A percentile compares a stretch with the other conserved stretches of the same genome.
Evolutionary conservation across 2,329 filamentous ascomycete genomes (phyloP).

Genomic region (Elsinoe ampelina): DNA sequence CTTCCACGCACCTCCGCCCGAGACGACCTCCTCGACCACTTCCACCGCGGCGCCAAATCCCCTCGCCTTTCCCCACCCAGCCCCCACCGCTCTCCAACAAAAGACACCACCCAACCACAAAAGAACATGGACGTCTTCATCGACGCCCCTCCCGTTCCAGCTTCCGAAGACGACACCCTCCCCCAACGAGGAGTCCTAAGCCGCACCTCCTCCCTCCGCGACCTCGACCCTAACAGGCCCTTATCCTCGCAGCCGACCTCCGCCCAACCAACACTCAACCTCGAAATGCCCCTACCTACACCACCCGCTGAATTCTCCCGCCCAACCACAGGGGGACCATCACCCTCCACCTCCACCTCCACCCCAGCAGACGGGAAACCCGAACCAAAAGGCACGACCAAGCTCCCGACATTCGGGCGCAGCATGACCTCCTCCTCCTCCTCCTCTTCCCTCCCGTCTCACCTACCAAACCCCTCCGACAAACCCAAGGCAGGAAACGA

Average conservation of each 20-base stretch:
- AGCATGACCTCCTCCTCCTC: background rate
- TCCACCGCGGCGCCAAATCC: slow-evolving; percentile 33
- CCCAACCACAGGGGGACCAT: background rate
- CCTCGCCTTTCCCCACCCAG: slow-evolving; percentile 18
- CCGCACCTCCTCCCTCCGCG: slow-evolving; percentile 23
- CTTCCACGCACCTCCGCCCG: slow-evolving; percentile 67
- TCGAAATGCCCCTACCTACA: background rate
- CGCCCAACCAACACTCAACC: background rate
- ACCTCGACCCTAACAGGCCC: slow-evolving; percentile 30
- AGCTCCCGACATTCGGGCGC: background rate
- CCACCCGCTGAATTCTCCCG: background rate
- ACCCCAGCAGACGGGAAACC: background rate
- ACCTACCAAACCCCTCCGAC: background rate
- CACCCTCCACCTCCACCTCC: background rate
- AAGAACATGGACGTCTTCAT: slow-evolving; percentile 5
- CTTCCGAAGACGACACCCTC: slow-evolving; percentile 22
- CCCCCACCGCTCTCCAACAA: slow-evolving; percentile 20
- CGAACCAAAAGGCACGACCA: background rate
- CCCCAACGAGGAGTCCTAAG: slow-evolving; percentile 20
- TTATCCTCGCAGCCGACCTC: slow-evolving; percentile 25
- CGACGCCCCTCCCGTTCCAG: slow-evolving; percentile 16
- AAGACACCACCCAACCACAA: slow-evolving; percentile 28
- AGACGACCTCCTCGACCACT: slow-evolving; percentile 45
- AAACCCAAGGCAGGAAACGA: too few relatives aligned
- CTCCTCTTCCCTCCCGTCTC: background rate